Evolutionary conservation across 345 rosid species (phyloP), one percentile per base, ranked within the genome.

Genomic region (Syzygium aqueum): DNA sequence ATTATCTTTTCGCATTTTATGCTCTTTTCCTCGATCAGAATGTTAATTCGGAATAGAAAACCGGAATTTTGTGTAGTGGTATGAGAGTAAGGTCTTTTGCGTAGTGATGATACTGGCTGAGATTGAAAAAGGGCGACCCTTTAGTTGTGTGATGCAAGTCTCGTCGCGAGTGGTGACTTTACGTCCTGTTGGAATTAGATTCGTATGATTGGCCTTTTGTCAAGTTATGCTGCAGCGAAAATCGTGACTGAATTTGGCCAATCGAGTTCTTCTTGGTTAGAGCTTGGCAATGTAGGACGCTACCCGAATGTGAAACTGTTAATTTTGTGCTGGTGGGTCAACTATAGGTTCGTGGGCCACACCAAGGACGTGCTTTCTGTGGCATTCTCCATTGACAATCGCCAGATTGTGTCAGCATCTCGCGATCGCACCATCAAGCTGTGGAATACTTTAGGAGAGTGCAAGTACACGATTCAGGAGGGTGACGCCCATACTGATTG

Each of bases 391-490:
- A 88, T 93, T 3, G 94, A 93, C 67, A 92, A 93, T 87, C 92
- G 94, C 21, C 94, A 93, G 90, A 93, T 91, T 53, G 94, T 93
- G 25, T 92, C 94, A 1, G 93, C 94, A 82, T 93, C 94, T 5
- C 92, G 94, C 1, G 93, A 93, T 88, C 91, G 90, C 77, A 89
- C 92, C 33, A 93, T 93, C 89, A 91, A 89, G 92, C 89, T 93
- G 21, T 92, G 94, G 94, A 93, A 93, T 87, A 97, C 99, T 0
- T 92, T 97, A 0, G 99, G 99, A 0, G 99, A 97, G 91, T 97
- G 99, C 92, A 97, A 97, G 93, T 97, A 96, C 94, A 96, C 98
- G 3, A 97, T 97, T 85, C 91, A 95, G 49, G 99, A 94, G n/a
- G 95, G 93, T 0, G 99, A 97, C 27, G 95, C 95, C 23, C 99